phyloP scores from a whole-genome alignment of 352 stramenopile species.

The Pilasporangium apinafurcum region DNA sequence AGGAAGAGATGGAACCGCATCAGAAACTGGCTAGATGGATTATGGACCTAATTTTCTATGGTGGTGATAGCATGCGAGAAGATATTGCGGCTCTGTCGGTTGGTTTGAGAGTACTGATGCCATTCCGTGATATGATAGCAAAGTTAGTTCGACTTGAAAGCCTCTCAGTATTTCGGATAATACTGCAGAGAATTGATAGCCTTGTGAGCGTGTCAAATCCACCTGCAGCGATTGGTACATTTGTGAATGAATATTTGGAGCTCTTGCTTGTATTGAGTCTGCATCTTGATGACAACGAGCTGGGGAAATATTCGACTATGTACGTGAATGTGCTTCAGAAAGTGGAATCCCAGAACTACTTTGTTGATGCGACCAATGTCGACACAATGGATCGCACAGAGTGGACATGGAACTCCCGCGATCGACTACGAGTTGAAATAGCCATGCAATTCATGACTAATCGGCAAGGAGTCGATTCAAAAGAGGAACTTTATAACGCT shows the following conservation, averaged over 20 bases:
- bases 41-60: slow-evolving; percentile 32
- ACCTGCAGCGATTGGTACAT: slow-evolving; percentile 15
- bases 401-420: no score
- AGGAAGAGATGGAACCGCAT: slow-evolving; percentile 6
- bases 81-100: slow-evolving; percentile 22
- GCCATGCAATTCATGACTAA: no score
- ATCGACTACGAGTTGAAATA: no score
- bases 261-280: slow-evolving; percentile 37
- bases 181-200: slow-evolving; percentile 43
- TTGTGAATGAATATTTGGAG: slow-evolving; percentile 28
- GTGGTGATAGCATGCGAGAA: slow-evolving; percentile 14
- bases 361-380: no score
- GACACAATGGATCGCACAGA: no score
- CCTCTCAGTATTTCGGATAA: slow-evolving; percentile 24
- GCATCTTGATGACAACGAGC: slow-evolving; percentile 40
- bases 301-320: slow-evolving; percentile 32
- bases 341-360: slow-evolving; percentile 25
- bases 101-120: slow-evolving; percentile 35
- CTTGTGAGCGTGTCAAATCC: slow-evolving; percentile 28
- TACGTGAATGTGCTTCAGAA: slow-evolving; percentile 28
- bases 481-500: slow-evolving; percentile 14
- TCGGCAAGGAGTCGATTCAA: slow-evolving; percentile 6
- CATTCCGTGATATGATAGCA: slow-evolving; percentile 34
- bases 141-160: slow-evolving; percentile 26
- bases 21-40: slow-evolving; percentile 36